A percentile compares a stretch with the other conserved stretches of the same genome.
phyloP scores from a whole-genome alignment of 116 monocot species.

The Iris pallida region DNA sequence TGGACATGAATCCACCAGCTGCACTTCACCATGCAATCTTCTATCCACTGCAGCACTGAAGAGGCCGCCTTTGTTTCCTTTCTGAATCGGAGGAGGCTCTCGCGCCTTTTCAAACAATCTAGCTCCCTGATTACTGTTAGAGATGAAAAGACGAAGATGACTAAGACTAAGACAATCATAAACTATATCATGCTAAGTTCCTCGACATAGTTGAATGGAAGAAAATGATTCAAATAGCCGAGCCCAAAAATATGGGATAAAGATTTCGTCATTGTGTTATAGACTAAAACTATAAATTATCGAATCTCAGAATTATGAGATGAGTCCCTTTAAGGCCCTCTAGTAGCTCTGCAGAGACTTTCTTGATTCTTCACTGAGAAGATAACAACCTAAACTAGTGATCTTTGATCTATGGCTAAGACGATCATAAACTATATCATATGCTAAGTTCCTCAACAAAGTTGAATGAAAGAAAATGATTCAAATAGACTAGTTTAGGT shows the following conservation, averaged over 20 bases:
- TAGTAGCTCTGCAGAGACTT: constrained; percentile 66
- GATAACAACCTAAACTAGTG: no score
- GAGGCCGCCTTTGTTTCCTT: constrained; percentile 38
- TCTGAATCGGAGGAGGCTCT: constrained; percentile 30
- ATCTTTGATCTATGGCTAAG: no score
- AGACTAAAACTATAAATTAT: constrained; percentile 28
- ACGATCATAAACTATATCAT: no score
- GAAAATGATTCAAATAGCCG: no score
- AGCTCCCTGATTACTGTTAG: constrained; percentile 64
- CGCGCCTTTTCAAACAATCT: constrained; percentile 46
- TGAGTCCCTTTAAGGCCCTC: constrained; percentile 83
- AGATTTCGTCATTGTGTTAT: no score
- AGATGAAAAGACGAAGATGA: constrained; percentile 6
- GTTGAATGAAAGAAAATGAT: no score
- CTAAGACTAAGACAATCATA: no score
- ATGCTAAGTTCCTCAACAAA: no score
- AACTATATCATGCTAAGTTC: no score
- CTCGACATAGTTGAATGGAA: no score
- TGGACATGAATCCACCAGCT: constrained; percentile 83
- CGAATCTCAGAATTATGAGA: constrained; percentile 77
- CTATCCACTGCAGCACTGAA: constrained; percentile 54
- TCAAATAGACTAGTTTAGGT: no score
- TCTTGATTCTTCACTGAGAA: constrained; percentile 64
- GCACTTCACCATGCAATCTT: constrained; percentile 57
- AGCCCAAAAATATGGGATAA: no score